Evolutionary conservation across 257 asterid genomes (phyloP).

Genomic region (Penstemon barbatus): DNA sequence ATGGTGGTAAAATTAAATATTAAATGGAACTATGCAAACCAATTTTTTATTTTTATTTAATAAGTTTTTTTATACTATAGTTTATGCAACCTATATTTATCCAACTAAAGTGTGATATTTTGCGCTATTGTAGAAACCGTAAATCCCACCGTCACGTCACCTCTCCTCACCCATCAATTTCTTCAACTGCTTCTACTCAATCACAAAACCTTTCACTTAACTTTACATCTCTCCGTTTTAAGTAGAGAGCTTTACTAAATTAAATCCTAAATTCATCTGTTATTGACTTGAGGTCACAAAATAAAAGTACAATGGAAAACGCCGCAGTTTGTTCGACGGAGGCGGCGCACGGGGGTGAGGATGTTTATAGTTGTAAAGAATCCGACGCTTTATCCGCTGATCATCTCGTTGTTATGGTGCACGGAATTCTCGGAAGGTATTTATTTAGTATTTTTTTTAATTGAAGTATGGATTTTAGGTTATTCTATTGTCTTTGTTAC

Average conservation of each 20-base stretch:
- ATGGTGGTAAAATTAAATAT: too few species aligned
- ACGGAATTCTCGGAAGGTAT: slow-evolving; percentile 98
- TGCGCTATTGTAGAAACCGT: too few species aligned
- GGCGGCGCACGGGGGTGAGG: slow-evolving; percentile 67
- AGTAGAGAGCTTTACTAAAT: too few species aligned
- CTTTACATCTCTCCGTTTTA: too few species aligned
- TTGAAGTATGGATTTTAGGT: not conserved
- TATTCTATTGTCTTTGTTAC: not conserved
- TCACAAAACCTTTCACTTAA: not conserved
- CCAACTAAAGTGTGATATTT: too few species aligned
- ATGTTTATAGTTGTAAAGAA: slow-evolving; percentile 55
- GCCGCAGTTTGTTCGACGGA: slow-evolving; percentile 55
- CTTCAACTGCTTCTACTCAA: slow-evolving; percentile 21
- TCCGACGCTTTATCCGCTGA: slow-evolving; percentile 73
- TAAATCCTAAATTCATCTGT: too few species aligned
- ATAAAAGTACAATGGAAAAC: slow-evolving; percentile 37
- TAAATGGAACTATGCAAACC: too few species aligned
- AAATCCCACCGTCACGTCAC: slow-evolving; percentile 24
- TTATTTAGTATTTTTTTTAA: too few species aligned
- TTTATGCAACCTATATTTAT: too few species aligned
- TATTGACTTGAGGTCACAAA: not conserved
- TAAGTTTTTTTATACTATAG: too few species aligned
- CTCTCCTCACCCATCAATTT: not conserved
- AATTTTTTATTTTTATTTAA: too few species aligned
- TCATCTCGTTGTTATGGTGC: slow-evolving; percentile 96